A percentile compares a stretch with the other conserved stretches of the same genome.
Evolutionary conservation across 352 stramenopile genomes (phyloP).

Genomic region (Phytophthora quininea): DNA sequence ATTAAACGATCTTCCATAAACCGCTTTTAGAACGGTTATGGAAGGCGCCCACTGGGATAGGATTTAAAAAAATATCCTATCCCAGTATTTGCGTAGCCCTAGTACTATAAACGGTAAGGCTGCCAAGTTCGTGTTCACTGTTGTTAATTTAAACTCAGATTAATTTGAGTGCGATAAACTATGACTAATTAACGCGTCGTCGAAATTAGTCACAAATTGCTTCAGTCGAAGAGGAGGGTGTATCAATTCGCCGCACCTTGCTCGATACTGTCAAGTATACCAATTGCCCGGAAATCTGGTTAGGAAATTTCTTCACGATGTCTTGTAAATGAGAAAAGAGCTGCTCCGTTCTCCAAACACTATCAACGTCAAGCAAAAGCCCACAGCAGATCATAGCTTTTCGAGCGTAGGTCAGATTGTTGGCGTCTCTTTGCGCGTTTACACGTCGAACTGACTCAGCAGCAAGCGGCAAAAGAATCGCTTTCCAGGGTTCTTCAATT

Average conservation of each 20-base stretch:
- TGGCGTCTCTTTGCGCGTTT: no score
- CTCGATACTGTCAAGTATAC: no score
- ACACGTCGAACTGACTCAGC: no score
- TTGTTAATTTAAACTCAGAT: constrained; percentile 2
- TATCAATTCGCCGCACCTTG: background rate
- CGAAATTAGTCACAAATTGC: background rate
- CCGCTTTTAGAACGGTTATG: no score
- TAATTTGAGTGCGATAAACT: constrained; percentile 4
- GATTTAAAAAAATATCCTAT: no score
- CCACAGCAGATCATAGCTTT: constrained; percentile 45
- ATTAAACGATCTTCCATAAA: no score
- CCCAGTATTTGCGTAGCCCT: constrained; percentile 9
- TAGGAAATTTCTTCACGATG: constrained; percentile 11
- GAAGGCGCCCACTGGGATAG: no score
- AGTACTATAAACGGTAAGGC: background rate
- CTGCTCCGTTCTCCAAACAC: constrained; percentile 5
- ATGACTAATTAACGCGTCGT: background rate
- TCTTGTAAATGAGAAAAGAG: constrained; percentile 12
- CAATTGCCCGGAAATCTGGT: background rate
- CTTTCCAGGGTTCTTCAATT: no score
- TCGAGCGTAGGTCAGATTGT: background rate
- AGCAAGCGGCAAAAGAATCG: no score
- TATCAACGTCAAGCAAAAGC: constrained; percentile 4
- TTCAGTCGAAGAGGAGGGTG: background rate
- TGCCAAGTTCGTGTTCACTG: background rate